These are phyloP conservation scores for Penicillium nordicum DNA, from an alignment of 2,329 filamentous ascomycete genomes.

Conservation along the genomic window DNA sequence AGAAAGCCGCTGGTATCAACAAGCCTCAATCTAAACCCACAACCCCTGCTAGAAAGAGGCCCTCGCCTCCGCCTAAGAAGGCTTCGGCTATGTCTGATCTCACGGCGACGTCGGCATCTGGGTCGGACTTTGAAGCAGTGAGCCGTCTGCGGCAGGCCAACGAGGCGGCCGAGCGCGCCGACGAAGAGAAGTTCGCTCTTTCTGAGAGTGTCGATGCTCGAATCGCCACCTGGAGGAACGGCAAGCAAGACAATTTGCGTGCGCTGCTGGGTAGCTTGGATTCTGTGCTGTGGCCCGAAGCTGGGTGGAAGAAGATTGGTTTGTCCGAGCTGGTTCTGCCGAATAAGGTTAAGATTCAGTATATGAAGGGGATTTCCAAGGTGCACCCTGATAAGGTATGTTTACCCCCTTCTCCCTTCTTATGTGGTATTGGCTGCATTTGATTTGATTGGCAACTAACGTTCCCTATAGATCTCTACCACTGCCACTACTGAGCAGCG, in stretches of 20 bases:
- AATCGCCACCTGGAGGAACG: constrained; percentile 77
- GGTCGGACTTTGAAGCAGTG: constrained; percentile 68
- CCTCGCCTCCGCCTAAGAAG: constrained; percentile 42
- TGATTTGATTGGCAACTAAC: constrained; percentile 9
- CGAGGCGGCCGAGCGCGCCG: constrained; percentile 75
- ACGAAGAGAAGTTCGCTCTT: constrained; percentile 89
- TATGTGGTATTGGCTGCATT: neutral
- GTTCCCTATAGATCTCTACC: constrained; percentile 53
- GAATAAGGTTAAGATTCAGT: constrained; percentile 92
- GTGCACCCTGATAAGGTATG: constrained; percentile 97
- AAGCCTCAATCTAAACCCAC: constrained; percentile 46
- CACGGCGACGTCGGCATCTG: constrained; percentile 41
- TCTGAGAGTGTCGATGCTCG: constrained; percentile 79
- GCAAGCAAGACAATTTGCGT: constrained; percentile 87
- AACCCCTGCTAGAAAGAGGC: constrained; percentile 46
- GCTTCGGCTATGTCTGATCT: constrained; percentile 34
- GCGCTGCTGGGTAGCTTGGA: constrained; percentile 85
- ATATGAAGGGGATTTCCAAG: constrained; percentile 99
- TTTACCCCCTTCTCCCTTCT: constrained; percentile 15
- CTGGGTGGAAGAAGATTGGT: constrained; percentile 95
- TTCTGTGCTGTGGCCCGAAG: constrained; percentile 82
- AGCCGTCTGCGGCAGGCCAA: constrained; percentile 79
- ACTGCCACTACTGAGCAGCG: constrained; percentile 63
- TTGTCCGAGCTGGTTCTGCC: constrained; percentile 90
- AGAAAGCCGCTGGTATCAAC: constrained; percentile 76